A percentile compares a stretch with the other conserved stretches of the same genome.
These are phyloP conservation scores for Dittrichia graveolens DNA, from an alignment of 129 eudicot species.

Conservation along the genomic window DNA sequence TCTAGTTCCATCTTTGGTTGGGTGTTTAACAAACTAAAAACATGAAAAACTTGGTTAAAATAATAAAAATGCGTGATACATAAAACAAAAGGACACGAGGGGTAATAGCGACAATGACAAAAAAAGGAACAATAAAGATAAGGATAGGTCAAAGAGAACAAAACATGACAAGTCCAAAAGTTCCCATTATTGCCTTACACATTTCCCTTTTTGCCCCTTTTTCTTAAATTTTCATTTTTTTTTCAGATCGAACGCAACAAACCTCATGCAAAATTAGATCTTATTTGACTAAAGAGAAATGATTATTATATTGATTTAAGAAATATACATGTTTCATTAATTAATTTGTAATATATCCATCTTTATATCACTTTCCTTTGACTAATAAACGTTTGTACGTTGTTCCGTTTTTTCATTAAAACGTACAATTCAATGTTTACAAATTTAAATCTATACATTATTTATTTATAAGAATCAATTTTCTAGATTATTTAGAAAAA, in stretches of 20 bases:
- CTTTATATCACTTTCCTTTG: too few relatives aligned
- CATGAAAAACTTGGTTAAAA: not conserved
- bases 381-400: not conserved
- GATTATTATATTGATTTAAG: too few relatives aligned
- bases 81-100: not conserved
- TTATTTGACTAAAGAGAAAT: too few relatives aligned
- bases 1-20: too few relatives aligned
- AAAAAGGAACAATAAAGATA: constrained; percentile 25
- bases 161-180: constrained; percentile 29
- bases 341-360: too few relatives aligned
- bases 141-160: constrained; percentile 26
- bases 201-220: constrained; percentile 9
- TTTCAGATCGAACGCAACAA: constrained; percentile 9
- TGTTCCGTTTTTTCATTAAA: not conserved
- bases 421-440: not conserved
- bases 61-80: not conserved
- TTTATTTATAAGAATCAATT: too few relatives aligned
- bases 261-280: constrained; percentile 18
- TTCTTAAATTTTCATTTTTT: not conserved
- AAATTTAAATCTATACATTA: too few relatives aligned
- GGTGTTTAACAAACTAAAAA: too few relatives aligned
- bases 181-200: constrained; percentile 20
- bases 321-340: too few relatives aligned
- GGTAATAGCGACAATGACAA: constrained; percentile 27
- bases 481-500: too few relatives aligned